These are phyloP conservation scores for Saccharomycopsis hybrid DNA, from an alignment of 1,139 yeast genomes.

Conservation along the genomic window DNA sequence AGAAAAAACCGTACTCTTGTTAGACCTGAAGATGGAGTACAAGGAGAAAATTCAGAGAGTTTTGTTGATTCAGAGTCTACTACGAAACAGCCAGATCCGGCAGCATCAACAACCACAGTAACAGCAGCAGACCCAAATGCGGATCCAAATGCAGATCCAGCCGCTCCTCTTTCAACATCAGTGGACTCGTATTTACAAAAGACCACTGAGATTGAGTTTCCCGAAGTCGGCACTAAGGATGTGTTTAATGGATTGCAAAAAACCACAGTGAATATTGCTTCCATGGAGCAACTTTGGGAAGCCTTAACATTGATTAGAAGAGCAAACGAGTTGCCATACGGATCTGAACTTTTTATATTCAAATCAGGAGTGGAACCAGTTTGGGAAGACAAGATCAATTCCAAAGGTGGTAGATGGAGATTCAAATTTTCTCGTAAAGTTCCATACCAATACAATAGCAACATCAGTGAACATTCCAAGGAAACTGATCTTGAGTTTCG, in stretches of 20 bases:
- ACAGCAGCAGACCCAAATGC: no score
- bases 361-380: slow-evolving; percentile 52
- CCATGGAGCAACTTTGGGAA: slow-evolving; percentile 20
- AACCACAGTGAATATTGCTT: slow-evolving; percentile 9
- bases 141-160: neutral
- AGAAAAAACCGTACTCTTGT: slow-evolving; percentile 5
- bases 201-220: slow-evolving; percentile 17
- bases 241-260: slow-evolving; percentile 2
- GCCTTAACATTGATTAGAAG: slow-evolving; percentile 26
- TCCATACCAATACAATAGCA: slow-evolving; percentile 1
- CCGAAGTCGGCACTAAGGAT: slow-evolving; percentile 13
- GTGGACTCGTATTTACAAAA: slow-evolving; percentile 14
- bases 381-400: slow-evolving; percentile 54
- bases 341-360: slow-evolving; percentile 47
- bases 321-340: slow-evolving; percentile 37
- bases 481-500: slow-evolving; percentile 13
- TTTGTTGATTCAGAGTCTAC: no score
- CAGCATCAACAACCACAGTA: no score
- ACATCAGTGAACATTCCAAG: neutral
- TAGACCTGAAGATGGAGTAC: neutral
- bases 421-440: slow-evolving; percentile 37
- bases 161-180: neutral
- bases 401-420: slow-evolving; percentile 53
- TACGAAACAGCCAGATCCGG: no score
- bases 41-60: no score